A percentile compares a stretch with the other conserved stretches of the same genome.
Conservation (phyloP, 2,329 filamentous ascomycete genomes). For the Cytospora paraplurivora region DNA sequence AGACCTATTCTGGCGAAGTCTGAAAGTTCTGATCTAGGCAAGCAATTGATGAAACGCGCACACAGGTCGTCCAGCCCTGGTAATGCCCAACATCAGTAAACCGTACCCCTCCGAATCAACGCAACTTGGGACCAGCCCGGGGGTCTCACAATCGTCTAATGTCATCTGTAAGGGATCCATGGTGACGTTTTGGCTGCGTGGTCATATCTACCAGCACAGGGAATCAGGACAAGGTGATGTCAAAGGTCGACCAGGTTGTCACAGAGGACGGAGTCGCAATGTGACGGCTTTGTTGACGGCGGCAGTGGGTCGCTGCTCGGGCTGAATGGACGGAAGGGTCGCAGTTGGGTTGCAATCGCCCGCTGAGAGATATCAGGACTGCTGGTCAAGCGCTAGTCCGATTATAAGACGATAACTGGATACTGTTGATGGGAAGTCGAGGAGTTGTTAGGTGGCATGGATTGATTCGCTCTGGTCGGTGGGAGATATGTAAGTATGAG, state of each 20-base stretch:
- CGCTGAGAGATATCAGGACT: not conserved
- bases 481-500: not conserved
- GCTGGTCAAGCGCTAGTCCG: constrained; percentile 1
- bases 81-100: constrained; percentile 30
- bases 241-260: not conserved
- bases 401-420: constrained; percentile 6
- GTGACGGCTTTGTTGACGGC: constrained; percentile 19
- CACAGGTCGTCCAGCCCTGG: constrained; percentile 95
- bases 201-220: constrained; percentile 26
- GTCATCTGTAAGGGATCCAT: constrained; percentile 27
- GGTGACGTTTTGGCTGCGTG: constrained; percentile 18
- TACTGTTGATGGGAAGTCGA: constrained; percentile 1
- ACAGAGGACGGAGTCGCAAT: constrained; percentile 2
- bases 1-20: constrained; percentile 95
- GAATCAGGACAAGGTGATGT: not conserved
- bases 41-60: constrained; percentile 96
- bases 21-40: constrained; percentile 86
- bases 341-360: constrained; percentile 9
- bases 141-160: constrained; percentile 28
- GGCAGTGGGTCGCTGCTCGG: constrained; percentile 18
- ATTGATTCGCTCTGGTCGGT: not conserved
- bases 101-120: constrained; percentile 19
- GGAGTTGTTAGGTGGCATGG: constrained; percentile 1
- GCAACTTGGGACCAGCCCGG: not conserved
- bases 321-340: constrained; percentile 7